Evolutionary conservation across 176 grass and related monocot genomes (phyloP), one percentile per base, ranked within the genome.

Genomic region (Aechmea fasciata): DNA sequence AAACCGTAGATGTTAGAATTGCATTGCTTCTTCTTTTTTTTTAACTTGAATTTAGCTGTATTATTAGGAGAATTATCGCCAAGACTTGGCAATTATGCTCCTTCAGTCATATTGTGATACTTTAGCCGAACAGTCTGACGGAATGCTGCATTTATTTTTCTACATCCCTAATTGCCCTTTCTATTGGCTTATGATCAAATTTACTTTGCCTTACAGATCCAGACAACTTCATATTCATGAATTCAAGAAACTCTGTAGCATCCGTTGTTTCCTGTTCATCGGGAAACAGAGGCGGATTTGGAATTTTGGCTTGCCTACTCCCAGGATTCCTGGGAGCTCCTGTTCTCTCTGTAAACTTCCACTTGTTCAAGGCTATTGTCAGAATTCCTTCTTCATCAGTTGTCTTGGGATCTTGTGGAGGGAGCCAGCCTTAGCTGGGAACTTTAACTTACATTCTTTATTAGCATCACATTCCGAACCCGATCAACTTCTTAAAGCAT

Each of bases 221-320:
- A 90, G 84, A 81, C 76, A 93, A 99, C 71, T 89, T 93, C 80
- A 80, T 88, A 85, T 96, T 90, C 81, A 99, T 99, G 94, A 88
- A 71, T 99, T 93, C 94, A 87, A 80, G 67, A 87, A 83, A 83
- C 72, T 88, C 87, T 72, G 61, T 90, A 75, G 77, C 71, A 99
- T 85, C 81, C 71, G 79, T 71, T 75, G 94, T 99, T 99, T 99
- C 94, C 94, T 93, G 84, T 85, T 81, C 85, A 73, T 76, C 69
- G 89, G 94, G 94, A 99, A 99, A 99, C 89, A 83, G 69, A 53
- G 22, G 75, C 51, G 85, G 51, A 73, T 88, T 85, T 17, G 13
- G 65, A 1, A 52, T 81, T 81, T 73, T 87, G 62, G 73, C 72
- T 71, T 92, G 86, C 86, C 86, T 89, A 70, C 79, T 72, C 33